Percentiles rank a stretch among this genome's conserved stretches.
These are phyloP conservation scores for Erysimum cheiranthoides DNA, from an alignment of 345 rosid genomes.

Conservation along the genomic window DNA sequence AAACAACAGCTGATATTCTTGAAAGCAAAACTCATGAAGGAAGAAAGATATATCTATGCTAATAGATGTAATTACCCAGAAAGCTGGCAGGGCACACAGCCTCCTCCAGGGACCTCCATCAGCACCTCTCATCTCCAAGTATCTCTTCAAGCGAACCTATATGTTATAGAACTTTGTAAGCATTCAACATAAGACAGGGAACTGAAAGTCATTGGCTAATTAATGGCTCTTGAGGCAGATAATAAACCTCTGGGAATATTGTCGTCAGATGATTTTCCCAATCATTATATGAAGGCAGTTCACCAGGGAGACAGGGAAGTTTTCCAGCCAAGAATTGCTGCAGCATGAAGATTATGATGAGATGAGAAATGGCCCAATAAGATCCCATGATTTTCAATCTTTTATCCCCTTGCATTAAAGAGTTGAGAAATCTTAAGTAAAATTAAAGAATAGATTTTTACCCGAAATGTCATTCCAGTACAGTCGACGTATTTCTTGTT, in stretches of 20 bases:
- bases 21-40: neutral
- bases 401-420: neutral
- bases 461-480: slow-evolving; percentile 96
- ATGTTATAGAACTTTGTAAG: slow-evolving; percentile 24
- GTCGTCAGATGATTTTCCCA: slow-evolving; percentile 99
- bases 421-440: slow-evolving; percentile 25
- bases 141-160: slow-evolving; percentile 95
- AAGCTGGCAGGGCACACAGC: slow-evolving; percentile 92
- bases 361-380: slow-evolving; percentile 4
- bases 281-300: slow-evolving; percentile 86
- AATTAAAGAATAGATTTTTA: slow-evolving; percentile 58
- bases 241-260: slow-evolving; percentile 92
- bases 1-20: slow-evolving; percentile 22
- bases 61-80: slow-evolving; percentile 71
- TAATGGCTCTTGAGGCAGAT: slow-evolving; percentile 1
- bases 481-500: slow-evolving; percentile 89
- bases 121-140: slow-evolving; percentile 99
- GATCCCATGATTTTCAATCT: neutral
- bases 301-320: slow-evolving; percentile 93
- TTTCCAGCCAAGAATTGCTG: slow-evolving; percentile 98
- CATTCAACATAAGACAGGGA: slow-evolving; percentile 25
- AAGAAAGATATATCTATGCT: slow-evolving; percentile 14
- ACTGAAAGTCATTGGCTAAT: slow-evolving; percentile 23
- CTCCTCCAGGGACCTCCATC: slow-evolving; percentile 99
- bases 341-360: slow-evolving; percentile 27